phyloP scores from a whole-genome alignment of 139 green algal species.

The Trebouxia sp. region DNA sequence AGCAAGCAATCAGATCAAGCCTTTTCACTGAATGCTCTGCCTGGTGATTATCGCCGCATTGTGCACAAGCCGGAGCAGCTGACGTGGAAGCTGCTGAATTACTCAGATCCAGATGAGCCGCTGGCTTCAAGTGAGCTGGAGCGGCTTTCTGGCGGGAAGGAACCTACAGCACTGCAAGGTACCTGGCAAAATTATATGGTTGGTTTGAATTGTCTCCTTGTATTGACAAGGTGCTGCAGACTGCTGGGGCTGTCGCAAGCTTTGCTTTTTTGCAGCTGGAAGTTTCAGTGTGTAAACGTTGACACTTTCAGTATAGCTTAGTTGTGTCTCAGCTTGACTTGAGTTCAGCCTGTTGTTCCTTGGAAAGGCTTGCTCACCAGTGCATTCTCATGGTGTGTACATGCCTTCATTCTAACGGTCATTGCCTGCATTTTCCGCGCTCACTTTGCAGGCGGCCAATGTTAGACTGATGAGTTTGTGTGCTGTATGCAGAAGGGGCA shows the following conservation, averaged over 20 bases:
- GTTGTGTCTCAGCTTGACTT: too few species aligned
- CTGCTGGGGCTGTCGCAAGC: too few species aligned
- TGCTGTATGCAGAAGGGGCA: background rate
- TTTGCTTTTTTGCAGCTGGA: too few species aligned
- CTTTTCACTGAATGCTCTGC: slow-evolving; percentile 57
- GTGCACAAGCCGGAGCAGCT: slow-evolving; percentile 47
- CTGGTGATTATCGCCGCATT: slow-evolving; percentile 76
- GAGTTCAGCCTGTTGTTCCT: too few species aligned
- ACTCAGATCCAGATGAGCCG: slow-evolving; percentile 64
- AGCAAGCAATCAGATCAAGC: slow-evolving; percentile 40
- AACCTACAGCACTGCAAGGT: slow-evolving; percentile 3
- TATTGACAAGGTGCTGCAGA: background rate
- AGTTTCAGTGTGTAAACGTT: too few species aligned
- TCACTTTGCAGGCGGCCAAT: background rate
- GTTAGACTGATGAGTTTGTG: background rate
- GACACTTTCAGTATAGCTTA: too few species aligned
- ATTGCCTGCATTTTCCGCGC: too few species aligned
- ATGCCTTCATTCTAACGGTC: too few species aligned
- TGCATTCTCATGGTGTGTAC: too few species aligned
- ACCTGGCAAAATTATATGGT: background rate
- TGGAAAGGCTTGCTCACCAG: too few species aligned
- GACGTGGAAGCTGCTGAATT: slow-evolving; percentile 43
- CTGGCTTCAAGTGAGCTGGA: slow-evolving; percentile 62
- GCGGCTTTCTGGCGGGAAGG: background rate
- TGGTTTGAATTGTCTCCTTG: too few species aligned